Evolutionary conservation across 768 basidiomycete species (phyloP), one percentile per base, ranked within the genome.

Genomic region (Hypholoma fasciculare): DNA sequence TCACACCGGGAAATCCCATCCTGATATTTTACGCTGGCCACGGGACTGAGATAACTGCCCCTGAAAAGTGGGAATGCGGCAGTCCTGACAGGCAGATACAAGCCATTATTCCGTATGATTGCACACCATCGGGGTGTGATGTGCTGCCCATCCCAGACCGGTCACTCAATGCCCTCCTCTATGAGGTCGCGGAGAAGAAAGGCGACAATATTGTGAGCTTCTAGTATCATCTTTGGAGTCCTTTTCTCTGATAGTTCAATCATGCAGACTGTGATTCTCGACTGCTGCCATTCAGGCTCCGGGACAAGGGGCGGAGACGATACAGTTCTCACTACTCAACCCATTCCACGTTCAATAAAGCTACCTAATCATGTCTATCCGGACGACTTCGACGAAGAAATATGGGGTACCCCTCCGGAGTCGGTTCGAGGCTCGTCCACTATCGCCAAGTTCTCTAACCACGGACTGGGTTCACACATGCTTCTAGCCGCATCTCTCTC

Each of bases 1-100:
- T 64, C 20, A 36, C 55, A 3, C 27, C 16, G 27, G 63, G 55
- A 13, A 52, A 57, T 17, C 50, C 63, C 11, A 54, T 64, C n/a
- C 34, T 64, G 14, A 49, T 64, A 16, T 64, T 53, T 37, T 64
- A 47, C 34, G 63, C 63, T 16, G 63, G 63, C 7, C 63, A 64
- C 52, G 60, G 63, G 4, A 27, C 50, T 14, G 26, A 53, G 36
- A 49, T 52, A 13, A 46, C 40, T 30, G 34, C 52, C 5, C 49
- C 37, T 9, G 39, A 51, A 7, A 13, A 17, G 2, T 56, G 60
- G 50, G 47, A 49, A 27, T 49, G 23, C 39, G 56, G 49, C 19
- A 51, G 39, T 19, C 49, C 49, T 13, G 16, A 38, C 7, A 36
- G 48, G 30, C 49, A 59, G 38, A 59, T 64, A 16, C 52, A 64